Conservation (phyloP, 331 rosid species). For the Quercus phellos region DNA sequence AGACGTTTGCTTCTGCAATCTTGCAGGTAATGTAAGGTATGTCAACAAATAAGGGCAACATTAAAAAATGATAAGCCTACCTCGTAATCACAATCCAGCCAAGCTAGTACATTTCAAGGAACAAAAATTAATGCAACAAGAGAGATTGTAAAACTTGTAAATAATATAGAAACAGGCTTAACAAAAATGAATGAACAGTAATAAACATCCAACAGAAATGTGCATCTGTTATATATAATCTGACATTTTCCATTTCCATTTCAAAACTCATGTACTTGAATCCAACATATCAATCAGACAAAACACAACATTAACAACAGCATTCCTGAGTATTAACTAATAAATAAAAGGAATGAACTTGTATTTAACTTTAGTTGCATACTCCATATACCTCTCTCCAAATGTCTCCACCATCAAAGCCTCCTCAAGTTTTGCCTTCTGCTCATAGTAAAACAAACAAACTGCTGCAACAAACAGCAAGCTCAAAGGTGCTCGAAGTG, state of each 20-base stretch:
- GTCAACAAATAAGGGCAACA: neutral
- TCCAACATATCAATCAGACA: neutral
- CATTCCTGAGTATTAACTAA: constrained; percentile 35
- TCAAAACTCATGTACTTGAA: constrained; percentile 15
- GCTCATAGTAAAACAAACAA: constrained; percentile 69
- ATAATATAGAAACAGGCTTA: neutral
- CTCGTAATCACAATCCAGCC: too few species aligned
- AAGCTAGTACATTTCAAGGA: neutral
- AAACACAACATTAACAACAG: constrained; percentile 18
- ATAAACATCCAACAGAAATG: neutral
- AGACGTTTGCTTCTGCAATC: neutral
- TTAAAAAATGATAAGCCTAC: too few species aligned
- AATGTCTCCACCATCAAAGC: constrained; percentile 87
- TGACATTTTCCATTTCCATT: constrained; percentile 8
- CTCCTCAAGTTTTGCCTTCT: constrained; percentile 84
- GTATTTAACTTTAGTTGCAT: constrained; percentile 69
- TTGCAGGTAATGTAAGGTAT: neutral
- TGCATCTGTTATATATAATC: neutral
- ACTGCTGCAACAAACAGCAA: constrained; percentile 53
- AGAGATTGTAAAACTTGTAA: neutral
- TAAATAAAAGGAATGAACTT: constrained; percentile 80
- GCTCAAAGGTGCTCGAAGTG: constrained; percentile 82
- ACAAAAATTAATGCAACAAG: neutral
- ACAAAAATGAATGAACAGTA: neutral
- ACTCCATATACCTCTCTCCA: constrained; percentile 61